Evolutionary conservation across 1,139 yeast species (phyloP), one percentile per base, ranked within the genome.

Genomic region (Suhomyces yuchorum): DNA sequence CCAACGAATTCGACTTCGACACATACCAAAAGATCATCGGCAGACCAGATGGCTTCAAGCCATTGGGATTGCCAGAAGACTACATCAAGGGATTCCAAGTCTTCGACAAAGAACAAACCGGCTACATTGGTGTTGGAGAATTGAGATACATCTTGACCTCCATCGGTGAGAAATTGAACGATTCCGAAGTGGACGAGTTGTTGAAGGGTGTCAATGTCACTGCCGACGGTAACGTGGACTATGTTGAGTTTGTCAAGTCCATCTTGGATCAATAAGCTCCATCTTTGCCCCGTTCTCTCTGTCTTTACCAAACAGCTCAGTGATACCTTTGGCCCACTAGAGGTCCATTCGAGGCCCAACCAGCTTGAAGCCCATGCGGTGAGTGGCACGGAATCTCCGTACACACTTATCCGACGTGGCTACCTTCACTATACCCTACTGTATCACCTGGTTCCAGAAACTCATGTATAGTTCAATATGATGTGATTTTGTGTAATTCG

Each of bases 71-170:
- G 60, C 93, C 96, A 22, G 99, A 93, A 65, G 99, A 93, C 68
- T 93, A 93, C 70, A 84, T 93, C 62, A 88, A 95, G 63, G 99
- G 98, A 1, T 93, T 93, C 81, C 98, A 93, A 72, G 97, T 93
- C 9, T 93, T 93, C 58, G 99, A 93, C 73, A 95, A 92, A 75
- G 96, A 91, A 56, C 84, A 87, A 56, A 87, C 97, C 18, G 99
- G 99, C 7, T 87, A 85, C 72, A 93, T 93, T 60, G 96, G 98
- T 36, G 96, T 93, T 40, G 99, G 99, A 51, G 98, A 95, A 70
- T 81, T 93, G 61, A 83, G 96, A 68, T 93, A 93, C 70, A 90
- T 93, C 66, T 78, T 93, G 67, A 92, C 97, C 39, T 89, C 97
- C 11, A 91, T 95, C 66, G 99, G 99, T 57, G 99, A 93, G 71